Conservation (phyloP, 495 filamentous ascomycete species). For the Ascobolus immersus region DNA sequence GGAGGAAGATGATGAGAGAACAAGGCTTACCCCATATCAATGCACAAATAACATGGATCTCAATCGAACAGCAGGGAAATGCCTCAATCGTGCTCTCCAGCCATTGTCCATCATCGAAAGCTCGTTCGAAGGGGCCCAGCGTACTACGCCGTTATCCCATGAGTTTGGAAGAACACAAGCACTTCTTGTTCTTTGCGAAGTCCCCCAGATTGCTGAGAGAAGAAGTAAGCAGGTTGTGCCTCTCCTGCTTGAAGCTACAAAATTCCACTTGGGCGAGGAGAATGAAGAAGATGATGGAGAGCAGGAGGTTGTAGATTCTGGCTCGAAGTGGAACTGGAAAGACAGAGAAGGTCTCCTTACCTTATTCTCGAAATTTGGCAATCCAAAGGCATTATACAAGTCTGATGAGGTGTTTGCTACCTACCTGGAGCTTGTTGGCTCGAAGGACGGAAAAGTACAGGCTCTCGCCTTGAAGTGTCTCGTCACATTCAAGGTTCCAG, state of each 20-base stretch:
- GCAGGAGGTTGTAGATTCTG: slow-evolving; percentile 16
- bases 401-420: slow-evolving; percentile 49
- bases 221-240: slow-evolving; percentile 62
- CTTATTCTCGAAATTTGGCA: slow-evolving; percentile 62
- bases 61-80: slow-evolving; percentile 21
- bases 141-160: slow-evolving; percentile 18
- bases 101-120: slow-evolving; percentile 24
- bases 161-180: slow-evolving; percentile 42
- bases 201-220: slow-evolving; percentile 60
- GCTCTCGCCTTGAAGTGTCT: slow-evolving; percentile 61
- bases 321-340: slow-evolving; percentile 28
- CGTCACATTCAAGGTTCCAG: slow-evolving; percentile 60
- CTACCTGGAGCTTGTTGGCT: slow-evolving; percentile 45
- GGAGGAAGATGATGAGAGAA: neutral
- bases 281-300: slow-evolving; percentile 25
- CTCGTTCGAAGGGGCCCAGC: slow-evolving; percentile 25
- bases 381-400: slow-evolving; percentile 59
- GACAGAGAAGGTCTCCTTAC: slow-evolving; percentile 60
- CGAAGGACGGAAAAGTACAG: slow-evolving; percentile 76
- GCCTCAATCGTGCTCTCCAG: slow-evolving; percentile 18
- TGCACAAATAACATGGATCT: slow-evolving; percentile 47
- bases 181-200: slow-evolving; percentile 44
- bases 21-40: slow-evolving; percentile 38
- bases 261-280: slow-evolving; percentile 7
- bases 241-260: slow-evolving; percentile 53